Evolutionary conservation across 1,284 basidiomycete genomes (phyloP).

Genomic region (Tilletia setariae): DNA sequence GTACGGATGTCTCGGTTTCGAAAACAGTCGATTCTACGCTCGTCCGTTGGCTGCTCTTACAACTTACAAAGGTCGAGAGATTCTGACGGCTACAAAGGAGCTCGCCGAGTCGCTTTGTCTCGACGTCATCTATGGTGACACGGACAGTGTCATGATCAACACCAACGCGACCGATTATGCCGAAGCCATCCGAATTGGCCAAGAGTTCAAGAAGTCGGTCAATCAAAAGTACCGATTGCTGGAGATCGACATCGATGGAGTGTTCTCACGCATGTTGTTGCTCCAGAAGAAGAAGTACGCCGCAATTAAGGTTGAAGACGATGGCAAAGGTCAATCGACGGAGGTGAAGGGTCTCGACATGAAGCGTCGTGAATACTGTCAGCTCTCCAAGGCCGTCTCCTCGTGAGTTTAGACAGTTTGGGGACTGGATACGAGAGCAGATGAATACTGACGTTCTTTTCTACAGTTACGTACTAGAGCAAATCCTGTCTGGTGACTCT

Average conservation of each 20-base stretch:
- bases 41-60: conserved; percentile 91
- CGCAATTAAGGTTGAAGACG: conserved; percentile 71
- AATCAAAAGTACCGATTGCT: conserved; percentile 92
- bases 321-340: conserved; percentile 33
- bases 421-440: background rate
- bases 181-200: conserved; percentile 85
- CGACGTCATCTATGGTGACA: conserved; percentile 97
- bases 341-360: conserved; percentile 98
- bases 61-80: conserved; percentile 97
- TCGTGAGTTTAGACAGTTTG: conserved; percentile 62
- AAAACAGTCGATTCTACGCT: conserved; percentile 96
- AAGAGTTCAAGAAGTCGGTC: conserved; percentile 88
- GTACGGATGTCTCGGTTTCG: conserved; percentile 99
- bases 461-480: conserved; percentile 62
- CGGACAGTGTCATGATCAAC: conserved; percentile 98
- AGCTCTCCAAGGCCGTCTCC: conserved; percentile 85
- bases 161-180: conserved; percentile 84
- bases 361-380: conserved; percentile 95
- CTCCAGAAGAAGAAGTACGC: conserved; percentile 99
- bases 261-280: conserved; percentile 87
- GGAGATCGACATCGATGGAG: conserved; percentile 92
- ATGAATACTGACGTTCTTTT: background rate
- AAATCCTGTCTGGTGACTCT: conserved; percentile 84
- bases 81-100: conserved; percentile 87
- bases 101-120: conserved; percentile 83